Evolutionary conservation across 495 filamentous ascomycete species (phyloP).

Genomic region (Daldinia grandis): DNA sequence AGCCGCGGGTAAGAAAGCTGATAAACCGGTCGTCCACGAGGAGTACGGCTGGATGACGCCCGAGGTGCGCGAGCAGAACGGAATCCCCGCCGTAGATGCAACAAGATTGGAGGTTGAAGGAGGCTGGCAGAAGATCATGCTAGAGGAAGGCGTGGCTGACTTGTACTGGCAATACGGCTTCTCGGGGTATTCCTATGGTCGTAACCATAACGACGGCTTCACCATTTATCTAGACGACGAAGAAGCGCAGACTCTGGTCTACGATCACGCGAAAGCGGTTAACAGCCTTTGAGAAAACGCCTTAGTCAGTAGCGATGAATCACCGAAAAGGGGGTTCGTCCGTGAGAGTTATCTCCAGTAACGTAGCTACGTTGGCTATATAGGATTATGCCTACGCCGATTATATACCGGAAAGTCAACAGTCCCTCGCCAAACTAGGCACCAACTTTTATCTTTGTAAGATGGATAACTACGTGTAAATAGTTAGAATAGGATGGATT

Average conservation of each 20-base stretch:
- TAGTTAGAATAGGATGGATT: no score
- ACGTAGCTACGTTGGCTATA: no score
- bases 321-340: background rate
- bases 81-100: constrained; percentile 15
- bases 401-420: no score
- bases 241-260: constrained; percentile 65
- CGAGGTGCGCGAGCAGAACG: constrained; percentile 33
- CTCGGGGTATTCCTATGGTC: constrained; percentile 55
- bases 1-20: constrained; percentile 58
- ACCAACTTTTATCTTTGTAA: background rate
- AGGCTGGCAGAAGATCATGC: constrained; percentile 64
- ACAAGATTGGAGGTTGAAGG: constrained; percentile 55
- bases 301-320: background rate
- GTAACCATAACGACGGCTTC: constrained; percentile 63
- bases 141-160: constrained; percentile 62
- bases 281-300: constrained; percentile 3
- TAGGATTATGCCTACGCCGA: no score
- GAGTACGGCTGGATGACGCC: constrained; percentile 54
- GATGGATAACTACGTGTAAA: background rate
- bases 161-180: constrained; percentile 74
- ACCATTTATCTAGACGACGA: constrained; percentile 66
- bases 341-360: background rate
- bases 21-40: constrained; percentile 71
- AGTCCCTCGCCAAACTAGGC: background rate
- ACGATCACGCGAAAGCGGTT: constrained; percentile 64